These are phyloP conservation scores for Penicillium pulvis DNA, from an alignment of 495 filamentous ascomycete species.

Conservation along the genomic window DNA sequence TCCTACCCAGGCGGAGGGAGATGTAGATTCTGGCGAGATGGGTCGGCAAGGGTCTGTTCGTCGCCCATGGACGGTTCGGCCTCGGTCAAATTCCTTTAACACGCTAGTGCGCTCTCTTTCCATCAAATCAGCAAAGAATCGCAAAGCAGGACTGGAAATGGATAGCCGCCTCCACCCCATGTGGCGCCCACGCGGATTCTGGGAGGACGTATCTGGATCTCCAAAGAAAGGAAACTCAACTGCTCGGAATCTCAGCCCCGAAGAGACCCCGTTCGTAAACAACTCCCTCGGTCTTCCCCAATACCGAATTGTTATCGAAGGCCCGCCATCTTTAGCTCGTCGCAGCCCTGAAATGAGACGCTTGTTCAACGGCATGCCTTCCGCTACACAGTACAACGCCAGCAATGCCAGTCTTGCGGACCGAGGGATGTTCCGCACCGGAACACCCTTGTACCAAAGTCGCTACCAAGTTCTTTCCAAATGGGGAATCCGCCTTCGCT, in stretches of 20 bases:
- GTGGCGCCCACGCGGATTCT: conserved; percentile 77
- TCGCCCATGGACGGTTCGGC: conserved; percentile 58
- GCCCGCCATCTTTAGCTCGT: conserved; percentile 38
- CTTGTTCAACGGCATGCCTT: conserved; percentile 23
- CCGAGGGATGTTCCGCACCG: conserved; percentile 33
- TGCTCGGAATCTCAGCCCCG: conserved; percentile 20
- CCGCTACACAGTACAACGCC: conserved; percentile 23
- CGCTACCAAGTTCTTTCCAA: conserved; percentile 48
- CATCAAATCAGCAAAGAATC: conserved; percentile 47
- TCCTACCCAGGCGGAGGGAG: conserved; percentile 55
- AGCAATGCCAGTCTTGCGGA: conserved; percentile 38
- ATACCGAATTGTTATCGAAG: conserved; percentile 51
- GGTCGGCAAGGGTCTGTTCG: conserved; percentile 56
- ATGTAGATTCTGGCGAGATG: conserved; percentile 19
- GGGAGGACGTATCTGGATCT: conserved; percentile 58
- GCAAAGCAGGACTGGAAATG: conserved; percentile 44
- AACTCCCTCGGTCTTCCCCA: conserved; percentile 58
- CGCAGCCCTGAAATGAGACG: conserved; percentile 43
- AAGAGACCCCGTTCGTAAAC: conserved; percentile 39
- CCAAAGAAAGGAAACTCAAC: conserved; percentile 25
- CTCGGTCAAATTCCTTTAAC: conserved; percentile 56
- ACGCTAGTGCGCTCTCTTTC: conserved; percentile 44
- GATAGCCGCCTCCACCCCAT: conserved; percentile 71
- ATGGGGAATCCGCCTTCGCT: conserved; percentile 52
- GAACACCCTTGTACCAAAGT: conserved; percentile 36